Evolutionary conservation across 129 eudicot genomes (phyloP), one percentile per base, ranked within the genome.

Genomic region (Dittrichia graveolens): DNA sequence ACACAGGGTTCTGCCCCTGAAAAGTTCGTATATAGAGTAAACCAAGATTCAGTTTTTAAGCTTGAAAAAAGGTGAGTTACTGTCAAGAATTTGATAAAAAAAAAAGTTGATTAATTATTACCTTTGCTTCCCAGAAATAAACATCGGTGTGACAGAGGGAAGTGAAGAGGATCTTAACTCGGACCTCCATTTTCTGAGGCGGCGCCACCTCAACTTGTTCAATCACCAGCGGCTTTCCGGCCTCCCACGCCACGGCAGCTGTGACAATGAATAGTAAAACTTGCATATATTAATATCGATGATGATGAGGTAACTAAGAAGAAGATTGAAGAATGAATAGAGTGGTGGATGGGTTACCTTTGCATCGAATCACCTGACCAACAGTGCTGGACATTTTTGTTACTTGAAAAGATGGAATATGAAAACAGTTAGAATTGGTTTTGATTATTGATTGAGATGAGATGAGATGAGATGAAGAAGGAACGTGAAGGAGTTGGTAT

Each of bases 41-140:
- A 39, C 31, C 3, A 54, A 38, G 10, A 40, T 39, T 40, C 3
- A 3, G 11, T n/a, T 6, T 18, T 14, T 56, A 19, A n/a, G 15
- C 38, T 31, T n/a, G 0, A 11, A 65, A n/a, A 11, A 35, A 2
- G 4, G 1, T 5, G 12, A 39, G 5, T 1, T 4, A 34, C 8
- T 24, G 14, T 3, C 4, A 8, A 2, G 31, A 58, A 3, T 41
- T 41, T 8, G 12, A 46, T 8, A 7, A 54, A 15, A 13, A 54
- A 12, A 0, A 0, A 8, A 41, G 31, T 24, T 24, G 31, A 24
- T 24, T 24, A 37, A 16, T 0, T 34, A 3, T 62, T 72, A 91
- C 97, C 88, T 86, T 86, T 60, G 97, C 97, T 77, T 91, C 97
- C 97, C 97, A 88, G 79, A 91, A 91, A 80, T 85, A 91, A 69